phyloP scores from a whole-genome alignment of 345 rosid genomes.

The Viola odorata region DNA sequence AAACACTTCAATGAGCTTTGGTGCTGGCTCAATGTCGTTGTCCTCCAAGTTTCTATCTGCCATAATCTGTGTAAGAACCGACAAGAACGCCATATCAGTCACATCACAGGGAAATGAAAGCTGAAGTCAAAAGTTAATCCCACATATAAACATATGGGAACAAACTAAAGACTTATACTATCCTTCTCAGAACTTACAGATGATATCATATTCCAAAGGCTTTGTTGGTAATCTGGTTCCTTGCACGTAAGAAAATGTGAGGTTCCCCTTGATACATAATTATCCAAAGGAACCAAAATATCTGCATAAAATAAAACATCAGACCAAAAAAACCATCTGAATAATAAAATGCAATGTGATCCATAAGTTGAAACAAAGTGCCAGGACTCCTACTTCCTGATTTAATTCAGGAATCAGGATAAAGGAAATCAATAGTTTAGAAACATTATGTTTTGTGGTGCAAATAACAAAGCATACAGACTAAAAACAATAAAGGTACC shows the following conservation, averaged over 20 bases:
- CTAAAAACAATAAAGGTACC: neutral
- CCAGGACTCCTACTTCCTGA: too few relatives aligned
- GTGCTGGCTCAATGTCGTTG: slow-evolving; percentile 87
- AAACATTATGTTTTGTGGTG: neutral
- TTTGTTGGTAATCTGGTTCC: slow-evolving; percentile 94
- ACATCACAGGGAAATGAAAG: too few relatives aligned
- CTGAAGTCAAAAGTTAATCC: too few relatives aligned
- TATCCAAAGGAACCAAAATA: slow-evolving; percentile 95
- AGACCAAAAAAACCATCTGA: too few relatives aligned
- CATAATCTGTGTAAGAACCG: slow-evolving; percentile 52
- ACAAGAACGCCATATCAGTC: neutral
- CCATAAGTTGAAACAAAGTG: too few relatives aligned
- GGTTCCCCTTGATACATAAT: slow-evolving; percentile 91
- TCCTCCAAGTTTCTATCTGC: slow-evolving; percentile 84
- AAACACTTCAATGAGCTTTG: slow-evolving; percentile 94
- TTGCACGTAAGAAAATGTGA: slow-evolving; percentile 81
- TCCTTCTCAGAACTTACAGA: slow-evolving; percentile 46
- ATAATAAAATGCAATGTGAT: too few relatives aligned
- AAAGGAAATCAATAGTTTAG: neutral
- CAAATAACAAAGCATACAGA: neutral
- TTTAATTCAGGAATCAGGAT: too few relatives aligned
- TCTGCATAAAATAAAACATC: slow-evolving; percentile 34
- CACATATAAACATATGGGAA: too few relatives aligned
- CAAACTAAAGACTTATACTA: neutral
- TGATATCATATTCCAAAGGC: slow-evolving; percentile 89